A percentile compares a stretch with the other conserved stretches of the same genome.
Conservation (phyloP, 2,329 filamentous ascomycete species). For the Xylariaceae sp. region DNA sequence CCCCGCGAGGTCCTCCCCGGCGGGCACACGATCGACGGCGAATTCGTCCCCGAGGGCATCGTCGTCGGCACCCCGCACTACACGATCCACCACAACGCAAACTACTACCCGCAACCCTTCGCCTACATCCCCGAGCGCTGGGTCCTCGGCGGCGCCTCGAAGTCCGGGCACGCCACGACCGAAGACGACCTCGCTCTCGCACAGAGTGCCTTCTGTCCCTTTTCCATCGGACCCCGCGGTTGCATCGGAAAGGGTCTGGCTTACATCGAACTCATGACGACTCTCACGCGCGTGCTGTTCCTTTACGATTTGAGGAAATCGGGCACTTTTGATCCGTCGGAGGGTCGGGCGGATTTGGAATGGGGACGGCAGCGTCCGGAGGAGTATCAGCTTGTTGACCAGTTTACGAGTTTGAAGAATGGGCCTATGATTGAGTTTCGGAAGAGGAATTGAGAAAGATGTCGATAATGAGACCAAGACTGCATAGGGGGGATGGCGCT, state of each 20-base stretch:
- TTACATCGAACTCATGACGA: conserved; percentile 61
- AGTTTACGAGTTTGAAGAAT: conserved; percentile 68
- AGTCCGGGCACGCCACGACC: conserved; percentile 38
- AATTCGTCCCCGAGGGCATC: conserved; percentile 51
- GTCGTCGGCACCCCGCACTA: conserved; percentile 63
- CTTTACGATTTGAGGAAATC: conserved; percentile 55
- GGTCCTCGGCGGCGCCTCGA: conserved; percentile 44
- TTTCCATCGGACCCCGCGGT: conserved; percentile 62
- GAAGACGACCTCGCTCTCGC: conserved; percentile 51
- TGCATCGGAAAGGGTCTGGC: conserved; percentile 69
- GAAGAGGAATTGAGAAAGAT: conserved; percentile 23
- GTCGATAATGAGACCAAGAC: neutral
- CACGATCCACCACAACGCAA: conserved; percentile 60
- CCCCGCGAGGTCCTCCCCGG: conserved; percentile 55
- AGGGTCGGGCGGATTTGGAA: conserved; percentile 45
- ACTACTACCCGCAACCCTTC: conserved; percentile 57
- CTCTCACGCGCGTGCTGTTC: conserved; percentile 56
- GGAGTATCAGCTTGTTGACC: conserved; percentile 68
- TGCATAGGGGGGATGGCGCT: neutral
- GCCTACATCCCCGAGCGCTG: conserved; percentile 60
- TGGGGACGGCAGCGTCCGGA: conserved; percentile 49
- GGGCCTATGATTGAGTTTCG: conserved; percentile 64
- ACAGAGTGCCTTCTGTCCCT: conserved; percentile 68
- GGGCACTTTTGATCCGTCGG: conserved; percentile 46
- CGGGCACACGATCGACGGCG: conserved; percentile 50